A percentile compares a stretch with the other conserved stretches of the same genome.
Conservation (phyloP, 208 protist genomes). For the Crithidia acanthocephali region DNA sequence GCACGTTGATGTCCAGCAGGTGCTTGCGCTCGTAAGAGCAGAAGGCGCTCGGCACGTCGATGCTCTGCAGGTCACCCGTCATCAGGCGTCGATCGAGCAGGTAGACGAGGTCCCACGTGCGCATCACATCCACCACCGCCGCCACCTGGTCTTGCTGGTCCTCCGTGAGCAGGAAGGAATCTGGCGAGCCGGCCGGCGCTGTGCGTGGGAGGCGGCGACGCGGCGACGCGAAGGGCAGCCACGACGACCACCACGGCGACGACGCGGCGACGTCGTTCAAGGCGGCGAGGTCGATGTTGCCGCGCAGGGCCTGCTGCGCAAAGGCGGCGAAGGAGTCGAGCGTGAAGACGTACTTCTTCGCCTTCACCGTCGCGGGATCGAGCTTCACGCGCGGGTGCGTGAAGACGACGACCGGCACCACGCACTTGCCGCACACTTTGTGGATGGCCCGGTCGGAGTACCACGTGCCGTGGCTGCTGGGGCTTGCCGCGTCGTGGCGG, state of each 20-base stretch:
- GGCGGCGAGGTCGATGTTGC: conserved; percentile 42
- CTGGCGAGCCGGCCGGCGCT: background rate
- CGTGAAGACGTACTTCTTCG: conserved; percentile 78
- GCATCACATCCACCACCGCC: conserved; percentile 62
- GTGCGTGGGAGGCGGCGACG: background rate
- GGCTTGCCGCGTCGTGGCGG: background rate
- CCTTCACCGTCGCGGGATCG: conserved; percentile 70
- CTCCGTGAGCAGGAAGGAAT: conserved; percentile 31
- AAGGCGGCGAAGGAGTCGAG: conserved; percentile 62
- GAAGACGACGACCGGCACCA: conserved; percentile 90
- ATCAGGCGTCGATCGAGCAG: conserved; percentile 69
- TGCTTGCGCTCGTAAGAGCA: conserved; percentile 74
- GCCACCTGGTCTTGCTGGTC: conserved; percentile 46
- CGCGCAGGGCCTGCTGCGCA: conserved; percentile 45
- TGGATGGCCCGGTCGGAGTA: conserved; percentile 77
- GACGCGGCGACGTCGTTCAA: conserved; percentile 25
- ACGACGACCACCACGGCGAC: conserved; percentile 18
- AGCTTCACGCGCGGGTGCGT: conserved; percentile 72
- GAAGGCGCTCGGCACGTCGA: conserved; percentile 53
- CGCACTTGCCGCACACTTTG: conserved; percentile 69
- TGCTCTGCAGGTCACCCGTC: conserved; percentile 66
- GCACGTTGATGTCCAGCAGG: conserved; percentile 66
- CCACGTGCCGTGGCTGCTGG: conserved; percentile 56
- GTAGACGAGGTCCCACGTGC: conserved; percentile 89
- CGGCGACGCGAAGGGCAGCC: conserved; percentile 4